These are phyloP conservation scores for Trifolium fragiferum DNA, from an alignment of 306 rosid genomes.

Conservation along the genomic window DNA sequence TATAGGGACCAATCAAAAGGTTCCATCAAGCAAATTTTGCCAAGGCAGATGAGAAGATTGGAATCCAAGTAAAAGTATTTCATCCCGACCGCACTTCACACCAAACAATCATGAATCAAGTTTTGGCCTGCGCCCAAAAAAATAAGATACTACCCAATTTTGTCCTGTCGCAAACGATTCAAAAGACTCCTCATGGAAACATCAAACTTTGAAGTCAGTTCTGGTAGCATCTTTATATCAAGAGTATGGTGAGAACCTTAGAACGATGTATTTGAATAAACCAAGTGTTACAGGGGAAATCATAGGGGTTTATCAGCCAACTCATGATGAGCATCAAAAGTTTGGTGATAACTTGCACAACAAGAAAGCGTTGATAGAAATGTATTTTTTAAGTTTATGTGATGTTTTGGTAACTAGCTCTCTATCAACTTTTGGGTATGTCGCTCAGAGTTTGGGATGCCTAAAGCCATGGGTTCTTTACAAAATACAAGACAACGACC, in stretches of 20 bases:
- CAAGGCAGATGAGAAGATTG: conserved; percentile 34
- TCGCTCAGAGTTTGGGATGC: conserved; percentile 23
- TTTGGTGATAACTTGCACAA: conserved; percentile 45
- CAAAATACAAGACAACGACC: not conserved
- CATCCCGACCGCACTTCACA: not conserved
- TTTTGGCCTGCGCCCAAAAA: conserved; percentile 47
- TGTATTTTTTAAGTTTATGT: conserved; percentile 57
- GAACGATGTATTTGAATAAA: conserved; percentile 48
- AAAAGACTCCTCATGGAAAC: not conserved
- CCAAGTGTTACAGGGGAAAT: conserved; percentile 54
- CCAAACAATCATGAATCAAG: conserved; percentile 51
- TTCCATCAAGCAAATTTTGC: conserved; percentile 36
- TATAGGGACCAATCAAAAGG: conserved; percentile 52
- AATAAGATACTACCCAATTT: conserved; percentile 49
- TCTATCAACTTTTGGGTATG: conserved; percentile 34
- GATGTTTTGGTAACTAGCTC: conserved; percentile 61
- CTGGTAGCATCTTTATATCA: conserved; percentile 55
- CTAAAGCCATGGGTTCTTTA: conserved; percentile 1
- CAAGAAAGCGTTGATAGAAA: conserved; percentile 56
- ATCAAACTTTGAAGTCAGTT: conserved; percentile 45
- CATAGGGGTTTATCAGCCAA: conserved; percentile 59
- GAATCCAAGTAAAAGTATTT: conserved; percentile 42
- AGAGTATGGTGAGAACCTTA: conserved; percentile 52
- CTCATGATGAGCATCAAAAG: conserved; percentile 66
- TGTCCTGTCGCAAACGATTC: not conserved